Percentiles rank a stretch among this genome's conserved stretches.
phyloP scores from a whole-genome alignment of 306 rosid species.

The Herpetospermum pedunculosum region DNA sequence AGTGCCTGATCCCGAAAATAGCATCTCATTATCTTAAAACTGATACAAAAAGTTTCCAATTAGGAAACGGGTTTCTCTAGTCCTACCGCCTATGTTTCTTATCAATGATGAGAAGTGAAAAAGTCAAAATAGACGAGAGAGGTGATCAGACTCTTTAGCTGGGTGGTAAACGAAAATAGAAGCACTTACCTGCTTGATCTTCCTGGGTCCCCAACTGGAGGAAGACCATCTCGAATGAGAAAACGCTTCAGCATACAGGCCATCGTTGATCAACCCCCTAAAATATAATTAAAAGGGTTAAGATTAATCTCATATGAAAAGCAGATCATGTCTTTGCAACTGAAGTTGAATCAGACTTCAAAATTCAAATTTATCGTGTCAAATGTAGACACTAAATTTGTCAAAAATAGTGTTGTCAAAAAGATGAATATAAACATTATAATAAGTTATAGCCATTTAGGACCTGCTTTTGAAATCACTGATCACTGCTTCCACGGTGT shows the following conservation, averaged over 20 bases:
- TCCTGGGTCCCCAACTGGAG: conserved; percentile 87
- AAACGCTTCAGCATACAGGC: conserved; percentile 45
- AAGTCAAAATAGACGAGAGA: background rate
- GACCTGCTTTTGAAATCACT: conserved; percentile 57
- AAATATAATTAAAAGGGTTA: conserved; percentile 6
- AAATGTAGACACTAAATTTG: background rate
- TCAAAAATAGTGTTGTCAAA: background rate
- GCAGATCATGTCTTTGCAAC: background rate
- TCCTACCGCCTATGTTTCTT: background rate
- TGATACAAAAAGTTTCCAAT: background rate
- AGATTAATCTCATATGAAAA: background rate
- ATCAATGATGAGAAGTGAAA: background rate
- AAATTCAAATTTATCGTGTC: background rate
- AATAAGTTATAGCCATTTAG: conserved; percentile 12
- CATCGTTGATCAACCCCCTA: conserved; percentile 74
- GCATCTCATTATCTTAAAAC: conserved; percentile 7
- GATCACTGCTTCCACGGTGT: conserved; percentile 46
- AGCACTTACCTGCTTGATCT: conserved; percentile 57
- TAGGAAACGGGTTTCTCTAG: background rate
- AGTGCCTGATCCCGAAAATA: conserved; percentile 58
- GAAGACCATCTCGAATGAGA: conserved; percentile 86
- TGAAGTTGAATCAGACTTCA: background rate
- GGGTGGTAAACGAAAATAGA: background rate
- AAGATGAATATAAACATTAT: background rate
- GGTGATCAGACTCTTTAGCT: background rate